Evolutionary conservation across 495 filamentous ascomycete genomes (phyloP).

Genomic region (Aspergillus steynii): DNA sequence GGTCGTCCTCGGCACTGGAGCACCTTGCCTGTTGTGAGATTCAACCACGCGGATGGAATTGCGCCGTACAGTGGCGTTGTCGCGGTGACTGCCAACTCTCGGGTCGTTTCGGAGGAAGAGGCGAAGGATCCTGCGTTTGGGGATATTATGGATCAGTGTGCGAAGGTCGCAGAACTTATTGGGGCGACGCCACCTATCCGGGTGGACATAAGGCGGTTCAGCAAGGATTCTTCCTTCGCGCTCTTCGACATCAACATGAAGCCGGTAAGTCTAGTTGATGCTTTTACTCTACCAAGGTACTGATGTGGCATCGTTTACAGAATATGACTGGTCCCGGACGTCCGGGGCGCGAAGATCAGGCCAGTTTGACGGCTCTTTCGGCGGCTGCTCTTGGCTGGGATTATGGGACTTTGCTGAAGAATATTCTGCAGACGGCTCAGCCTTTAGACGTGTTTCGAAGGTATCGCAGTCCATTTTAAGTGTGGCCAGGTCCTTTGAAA

Average conservation of each 20-base stretch:
- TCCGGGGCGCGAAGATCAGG: constrained; percentile 32
- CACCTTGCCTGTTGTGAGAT: constrained; percentile 32
- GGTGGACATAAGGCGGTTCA: constrained; percentile 35
- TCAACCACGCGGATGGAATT: constrained; percentile 36
- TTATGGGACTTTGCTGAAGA: constrained; percentile 22
- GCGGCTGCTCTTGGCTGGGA: constrained; percentile 29
- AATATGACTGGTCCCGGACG: constrained; percentile 36
- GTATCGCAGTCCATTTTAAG: constrained; percentile 22
- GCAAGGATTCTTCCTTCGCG: constrained; percentile 28
- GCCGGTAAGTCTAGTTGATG: constrained; percentile 29
- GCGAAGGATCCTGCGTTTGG: constrained; percentile 21
- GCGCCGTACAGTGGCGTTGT: constrained; percentile 38
- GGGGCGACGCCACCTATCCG: constrained; percentile 35
- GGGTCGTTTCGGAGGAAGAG: constrained; percentile 21
- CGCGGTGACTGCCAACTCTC: constrained; percentile 35
- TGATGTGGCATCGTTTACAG: constrained; percentile 10
- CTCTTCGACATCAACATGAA: constrained; percentile 48
- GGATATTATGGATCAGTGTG: constrained; percentile 28
- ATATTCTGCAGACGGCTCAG: constrained; percentile 22
- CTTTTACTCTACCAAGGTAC: background rate
- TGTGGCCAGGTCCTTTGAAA: background rate
- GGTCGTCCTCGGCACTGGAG: constrained; percentile 29
- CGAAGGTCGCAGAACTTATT: constrained; percentile 29
- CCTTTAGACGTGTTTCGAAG: constrained; percentile 18
- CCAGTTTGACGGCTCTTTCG: constrained; percentile 30